Percentiles rank a stretch among this genome's conserved stretches.
These are phyloP conservation scores for Penicillium sp. DNA, from an alignment of 2,329 filamentous ascomycete species.

Conservation along the genomic window DNA sequence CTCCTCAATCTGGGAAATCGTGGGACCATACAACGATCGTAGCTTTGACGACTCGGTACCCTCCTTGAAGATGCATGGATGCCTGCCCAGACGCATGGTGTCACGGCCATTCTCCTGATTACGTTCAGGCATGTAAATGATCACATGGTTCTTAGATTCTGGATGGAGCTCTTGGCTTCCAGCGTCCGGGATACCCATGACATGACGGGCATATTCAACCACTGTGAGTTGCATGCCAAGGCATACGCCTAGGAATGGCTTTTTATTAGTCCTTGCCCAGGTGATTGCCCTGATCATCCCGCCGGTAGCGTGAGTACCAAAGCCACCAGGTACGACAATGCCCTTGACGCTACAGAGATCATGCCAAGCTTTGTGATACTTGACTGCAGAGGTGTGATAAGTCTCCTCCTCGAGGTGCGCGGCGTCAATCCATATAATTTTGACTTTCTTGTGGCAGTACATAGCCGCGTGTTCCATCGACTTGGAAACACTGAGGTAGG, in stretches of 20 bases:
- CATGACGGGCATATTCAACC: constrained; percentile 78
- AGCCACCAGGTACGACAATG: constrained; percentile 65
- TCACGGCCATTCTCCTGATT: constrained; percentile 74
- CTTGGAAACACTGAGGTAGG: constrained; percentile 81
- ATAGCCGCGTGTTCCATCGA: constrained; percentile 88
- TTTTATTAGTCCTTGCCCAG: constrained; percentile 78
- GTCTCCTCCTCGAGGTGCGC: constrained; percentile 72
- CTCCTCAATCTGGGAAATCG: constrained; percentile 58
- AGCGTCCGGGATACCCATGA: constrained; percentile 62
- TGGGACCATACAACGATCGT: constrained; percentile 66
- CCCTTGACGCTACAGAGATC: constrained; percentile 64
- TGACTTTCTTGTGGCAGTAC: constrained; percentile 74
- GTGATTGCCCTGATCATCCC: constrained; percentile 88
- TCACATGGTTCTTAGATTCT: constrained; percentile 62
- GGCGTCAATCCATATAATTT: constrained; percentile 80
- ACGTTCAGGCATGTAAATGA: constrained; percentile 92
- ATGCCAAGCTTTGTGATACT: constrained; percentile 85
- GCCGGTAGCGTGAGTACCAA: constrained; percentile 75
- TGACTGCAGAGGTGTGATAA: constrained; percentile 61
- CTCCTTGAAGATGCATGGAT: constrained; percentile 70
- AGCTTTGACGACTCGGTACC: constrained; percentile 76
- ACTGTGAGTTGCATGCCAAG: constrained; percentile 91
- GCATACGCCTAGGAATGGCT: constrained; percentile 85
- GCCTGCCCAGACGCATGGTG: constrained; percentile 80
- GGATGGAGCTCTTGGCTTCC: constrained; percentile 57